Base-by-base conservation (phyloP, 352 stramenopile genomes). In the Saprolegnia diclina region DNA sequence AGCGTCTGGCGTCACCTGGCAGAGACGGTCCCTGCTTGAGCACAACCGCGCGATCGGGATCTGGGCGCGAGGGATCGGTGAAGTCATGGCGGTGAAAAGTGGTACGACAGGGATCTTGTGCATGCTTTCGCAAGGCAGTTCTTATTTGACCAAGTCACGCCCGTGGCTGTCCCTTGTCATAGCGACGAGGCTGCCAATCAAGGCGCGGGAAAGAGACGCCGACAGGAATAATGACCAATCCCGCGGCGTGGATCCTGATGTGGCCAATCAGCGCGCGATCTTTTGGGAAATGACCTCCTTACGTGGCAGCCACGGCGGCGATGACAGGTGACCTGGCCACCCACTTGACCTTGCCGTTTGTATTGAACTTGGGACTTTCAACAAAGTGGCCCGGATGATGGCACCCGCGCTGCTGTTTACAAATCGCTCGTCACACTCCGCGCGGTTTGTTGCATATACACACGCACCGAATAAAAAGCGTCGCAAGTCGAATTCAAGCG, bases 371-470 rank as follows among this genome's bases (percentile, higher is more conserved):
- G 46, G 5, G 46, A 54, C 46, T 54, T 54, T 35, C 29, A 35
- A 35, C 29, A 35, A 35, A 35, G 29, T 35, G 29, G 29, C 29
- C 2, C 29, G 29, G 29, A 35, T 35, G 29, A 35, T 35, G 13
- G 42, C 13, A n/a, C 13, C 13, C 13, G 42, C 19, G 26, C 11
- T 6, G 16, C 22, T 26, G 57, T 53, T 65, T 65, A 65, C 57
- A 65, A 65, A 65, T 65, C 57, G 11, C 45, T 59, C 16, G 13
- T 21, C 35, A 42, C 11, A 16, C 19, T 14, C 13, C 13, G 11
- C 13, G 13, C 24, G 52, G 35, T 59, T 59, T 59, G 52, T 59
- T 59, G 52, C 52, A 59, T 59, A 59, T 59, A 59, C 52, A 59
- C 52, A 24, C 13, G 13, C 13, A 4, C 11, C 3, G 35, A 59